Evolutionary conservation across 148 eudicot genomes (phyloP).

Genomic region (Nepenthes mirabilis): DNA sequence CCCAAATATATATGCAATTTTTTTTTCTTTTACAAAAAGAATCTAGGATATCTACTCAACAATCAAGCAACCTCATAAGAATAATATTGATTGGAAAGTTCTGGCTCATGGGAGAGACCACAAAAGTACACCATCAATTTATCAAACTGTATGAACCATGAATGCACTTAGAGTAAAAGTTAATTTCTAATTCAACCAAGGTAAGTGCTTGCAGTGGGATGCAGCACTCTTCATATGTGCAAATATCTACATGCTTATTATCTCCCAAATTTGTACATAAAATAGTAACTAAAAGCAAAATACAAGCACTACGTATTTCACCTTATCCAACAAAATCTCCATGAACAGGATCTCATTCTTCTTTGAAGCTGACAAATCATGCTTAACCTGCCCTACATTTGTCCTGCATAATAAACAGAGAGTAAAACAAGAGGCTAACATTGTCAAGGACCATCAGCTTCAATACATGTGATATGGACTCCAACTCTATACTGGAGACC

Average conservation of each 20-base stretch:
- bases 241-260: neutral
- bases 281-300: neutral
- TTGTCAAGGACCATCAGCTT: too few species aligned
- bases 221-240: neutral
- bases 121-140: neutral
- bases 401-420: constrained; percentile 35
- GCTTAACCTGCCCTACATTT: constrained; percentile 30
- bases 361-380: constrained; percentile 27
- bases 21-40: too few species aligned
- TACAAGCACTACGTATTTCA: constrained; percentile 6
- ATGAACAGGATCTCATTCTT: constrained; percentile 42
- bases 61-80: too few species aligned
- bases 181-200: too few species aligned
- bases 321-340: constrained; percentile 35
- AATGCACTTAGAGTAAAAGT: neutral
- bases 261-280: neutral
- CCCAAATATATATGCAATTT: too few species aligned
- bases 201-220: too few species aligned
- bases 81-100: too few species aligned
- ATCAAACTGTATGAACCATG: neutral
- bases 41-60: too few species aligned
- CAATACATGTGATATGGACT: too few species aligned
- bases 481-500: too few species aligned
- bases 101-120: neutral
- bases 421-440: too few species aligned